phyloP scores from a whole-genome alignment of 805 yeast genomes.

The Suhomyces kilbournensis region DNA sequence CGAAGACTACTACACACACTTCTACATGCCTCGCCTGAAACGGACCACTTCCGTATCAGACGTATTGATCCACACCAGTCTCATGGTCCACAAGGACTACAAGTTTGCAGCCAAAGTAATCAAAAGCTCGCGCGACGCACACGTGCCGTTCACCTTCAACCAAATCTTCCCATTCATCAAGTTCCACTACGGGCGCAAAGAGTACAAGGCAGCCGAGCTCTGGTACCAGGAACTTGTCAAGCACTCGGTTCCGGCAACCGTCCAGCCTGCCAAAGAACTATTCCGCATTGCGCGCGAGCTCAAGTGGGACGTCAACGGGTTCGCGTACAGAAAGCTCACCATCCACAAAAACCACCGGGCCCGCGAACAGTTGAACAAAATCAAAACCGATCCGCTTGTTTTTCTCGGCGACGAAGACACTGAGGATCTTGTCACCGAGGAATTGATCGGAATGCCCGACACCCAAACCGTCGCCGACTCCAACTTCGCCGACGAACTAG shows the following conservation, averaged over 20 bases:
- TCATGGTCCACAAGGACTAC: constrained; percentile 32
- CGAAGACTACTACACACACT: constrained; percentile 18
- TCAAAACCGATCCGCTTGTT: constrained; percentile 9
- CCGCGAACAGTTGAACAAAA: constrained; percentile 14
- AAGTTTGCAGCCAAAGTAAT: constrained; percentile 31
- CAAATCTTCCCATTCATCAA: constrained; percentile 39
- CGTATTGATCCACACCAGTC: constrained; percentile 28
- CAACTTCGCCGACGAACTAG: constrained; percentile 21
- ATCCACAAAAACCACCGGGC: constrained; percentile 22
- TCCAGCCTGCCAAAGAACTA: constrained; percentile 25
- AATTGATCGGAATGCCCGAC: constrained; percentile 12
- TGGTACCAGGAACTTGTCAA: constrained; percentile 37
- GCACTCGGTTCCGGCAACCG: constrained; percentile 29
- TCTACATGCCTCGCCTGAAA: constrained; percentile 10
- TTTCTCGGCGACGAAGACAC: constrained; percentile 3
- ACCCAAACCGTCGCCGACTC: constrained; percentile 8
- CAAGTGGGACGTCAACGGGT: constrained; percentile 35
- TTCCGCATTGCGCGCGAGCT: constrained; percentile 33
- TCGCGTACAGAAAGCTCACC: constrained; percentile 24
- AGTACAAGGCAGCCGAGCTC: constrained; percentile 27
- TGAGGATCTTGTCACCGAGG: constrained; percentile 17
- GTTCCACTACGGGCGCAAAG: constrained; percentile 31
- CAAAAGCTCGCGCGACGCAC: constrained; percentile 20
- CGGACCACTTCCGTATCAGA: constrained; percentile 26
- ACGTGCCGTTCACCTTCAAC: constrained; percentile 36